Percentiles rank a stretch among this genome's conserved stretches.
phyloP scores from a whole-genome alignment of 1,139 yeast genomes.

The Suhomyces yuchorum region DNA sequence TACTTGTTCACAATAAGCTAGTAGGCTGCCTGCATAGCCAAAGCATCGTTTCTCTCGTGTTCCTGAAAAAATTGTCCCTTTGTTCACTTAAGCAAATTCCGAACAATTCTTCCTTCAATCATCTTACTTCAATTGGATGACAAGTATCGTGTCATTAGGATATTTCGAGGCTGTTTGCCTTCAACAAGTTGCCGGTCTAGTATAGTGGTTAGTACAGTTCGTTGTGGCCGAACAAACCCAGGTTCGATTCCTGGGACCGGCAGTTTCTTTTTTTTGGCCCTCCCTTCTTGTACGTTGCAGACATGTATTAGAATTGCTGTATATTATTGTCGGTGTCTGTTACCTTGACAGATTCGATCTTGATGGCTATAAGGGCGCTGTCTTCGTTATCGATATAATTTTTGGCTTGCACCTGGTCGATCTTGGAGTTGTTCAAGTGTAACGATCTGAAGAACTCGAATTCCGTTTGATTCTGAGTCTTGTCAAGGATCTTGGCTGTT shows the following conservation, averaged over 20 bases:
- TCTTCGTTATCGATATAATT: conserved; percentile 52
- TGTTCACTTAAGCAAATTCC: no score
- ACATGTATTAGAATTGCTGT: conserved; percentile 37
- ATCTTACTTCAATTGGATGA: no score
- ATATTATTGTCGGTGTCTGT: conserved; percentile 78
- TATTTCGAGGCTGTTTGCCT: no score
- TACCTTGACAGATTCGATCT: conserved; percentile 69
- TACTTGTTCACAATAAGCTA: no score
- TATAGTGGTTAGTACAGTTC: conserved; percentile 50
- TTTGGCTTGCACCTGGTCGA: conserved; percentile 67
- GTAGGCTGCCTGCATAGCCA: no score
- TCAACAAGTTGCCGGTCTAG: conserved; percentile 36
- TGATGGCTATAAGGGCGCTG: conserved; percentile 65
- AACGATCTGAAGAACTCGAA: conserved; percentile 60
- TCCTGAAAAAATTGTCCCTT: no score
- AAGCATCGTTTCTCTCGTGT: no score
- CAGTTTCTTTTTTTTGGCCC: no score
- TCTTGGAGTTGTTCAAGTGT: conserved; percentile 60
- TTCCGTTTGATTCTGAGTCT: conserved; percentile 41
- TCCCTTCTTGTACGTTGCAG: background rate
- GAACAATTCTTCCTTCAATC: no score
- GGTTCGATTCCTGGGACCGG: no score
- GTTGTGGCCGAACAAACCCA: conserved; percentile 45
- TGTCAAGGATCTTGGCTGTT: conserved; percentile 56
- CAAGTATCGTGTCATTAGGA: no score